phyloP scores from a whole-genome alignment of 768 basidiomycete genomes.

The Naganishia onofrii region DNA sequence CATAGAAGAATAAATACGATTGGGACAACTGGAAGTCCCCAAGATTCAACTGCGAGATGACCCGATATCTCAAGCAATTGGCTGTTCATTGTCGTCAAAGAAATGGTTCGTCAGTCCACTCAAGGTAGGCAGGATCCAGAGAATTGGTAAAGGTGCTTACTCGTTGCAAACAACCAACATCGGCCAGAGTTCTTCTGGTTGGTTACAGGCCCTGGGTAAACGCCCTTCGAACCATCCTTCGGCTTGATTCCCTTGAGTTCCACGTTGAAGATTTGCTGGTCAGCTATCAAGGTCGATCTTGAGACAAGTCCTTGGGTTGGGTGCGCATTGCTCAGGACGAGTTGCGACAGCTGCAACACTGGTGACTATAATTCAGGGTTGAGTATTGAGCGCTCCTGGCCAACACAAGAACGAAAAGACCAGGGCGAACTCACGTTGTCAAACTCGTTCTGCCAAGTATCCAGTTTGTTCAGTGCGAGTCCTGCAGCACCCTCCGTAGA shows the following conservation, averaged over 20 bases:
- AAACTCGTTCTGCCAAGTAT: conserved; percentile 42
- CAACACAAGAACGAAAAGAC: too few species aligned
- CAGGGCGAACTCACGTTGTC: conserved; percentile 33
- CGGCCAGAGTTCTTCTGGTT: conserved; percentile 83
- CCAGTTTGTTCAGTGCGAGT: conserved; percentile 37
- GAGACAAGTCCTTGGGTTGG: conserved; percentile 44
- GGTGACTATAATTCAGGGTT: conserved; percentile 34
- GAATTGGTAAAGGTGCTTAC: conserved; percentile 57
- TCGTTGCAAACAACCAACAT: conserved; percentile 94
- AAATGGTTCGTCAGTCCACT: conserved; percentile 10
- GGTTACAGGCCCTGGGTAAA: conserved; percentile 78
- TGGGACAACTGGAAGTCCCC: conserved; percentile 90
- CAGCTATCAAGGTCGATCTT: conserved; percentile 37
- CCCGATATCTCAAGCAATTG: conserved; percentile 67
- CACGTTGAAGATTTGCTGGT: conserved; percentile 68
- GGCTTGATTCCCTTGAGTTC: conserved; percentile 55
- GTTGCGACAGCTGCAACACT: conserved; percentile 41
- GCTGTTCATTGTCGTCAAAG: conserved; percentile 30
- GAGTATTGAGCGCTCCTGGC: too few species aligned
- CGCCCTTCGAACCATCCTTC: conserved; percentile 54
- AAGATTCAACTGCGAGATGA: conserved; percentile 81
- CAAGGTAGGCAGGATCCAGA: not conserved
- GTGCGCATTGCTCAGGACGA: conserved; percentile 47
- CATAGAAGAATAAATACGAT: conserved; percentile 92
- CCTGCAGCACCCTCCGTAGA: not conserved